phyloP scores from a whole-genome alignment of 2,329 filamentous ascomycete genomes.

The Monosporascus sp. region DNA sequence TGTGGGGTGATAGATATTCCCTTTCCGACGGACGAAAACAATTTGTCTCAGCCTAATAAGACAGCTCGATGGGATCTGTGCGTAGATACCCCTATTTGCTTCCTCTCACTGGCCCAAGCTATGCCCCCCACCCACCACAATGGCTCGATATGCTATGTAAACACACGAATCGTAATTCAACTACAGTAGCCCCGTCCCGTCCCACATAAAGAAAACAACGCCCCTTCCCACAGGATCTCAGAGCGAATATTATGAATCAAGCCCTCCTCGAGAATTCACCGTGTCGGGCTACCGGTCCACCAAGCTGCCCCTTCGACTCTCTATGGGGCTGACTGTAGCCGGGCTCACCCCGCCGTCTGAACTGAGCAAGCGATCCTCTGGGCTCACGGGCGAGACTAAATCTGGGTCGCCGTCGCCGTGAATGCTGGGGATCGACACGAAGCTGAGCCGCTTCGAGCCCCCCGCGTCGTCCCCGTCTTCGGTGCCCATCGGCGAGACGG shows the following conservation, averaged over 20 bases:
- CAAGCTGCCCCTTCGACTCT: slow-evolving; percentile 13
- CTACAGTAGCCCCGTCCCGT: background rate
- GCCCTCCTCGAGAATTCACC: background rate
- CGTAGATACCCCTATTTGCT: too few species aligned
- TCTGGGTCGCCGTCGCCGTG: background rate
- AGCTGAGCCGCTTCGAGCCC: slow-evolving; percentile 11
- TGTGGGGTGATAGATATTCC: too few species aligned
- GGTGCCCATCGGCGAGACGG: slow-evolving; percentile 14
- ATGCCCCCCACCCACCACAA: too few species aligned
- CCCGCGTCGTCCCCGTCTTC: slow-evolving; percentile 8
- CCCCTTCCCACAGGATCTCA: too few species aligned
- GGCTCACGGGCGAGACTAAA: slow-evolving; percentile 17
- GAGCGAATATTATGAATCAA: too few species aligned
- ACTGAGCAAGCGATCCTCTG: background rate
- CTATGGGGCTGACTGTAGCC: slow-evolving; percentile 16
- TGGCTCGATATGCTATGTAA: too few species aligned
- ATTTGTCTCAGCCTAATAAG: too few species aligned
- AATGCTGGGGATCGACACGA: slow-evolving; percentile 9
- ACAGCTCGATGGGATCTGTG: too few species aligned
- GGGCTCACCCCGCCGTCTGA: slow-evolving; percentile 6
- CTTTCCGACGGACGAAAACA: too few species aligned
- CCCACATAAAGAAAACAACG: background rate
- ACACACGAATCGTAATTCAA: background rate
- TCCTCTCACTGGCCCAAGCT: too few species aligned
- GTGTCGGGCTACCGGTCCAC: slow-evolving; percentile 1